Evolutionary conservation across 352 stramenopile species (phyloP).

Genomic region (Globisporangium takayamanum): DNA sequence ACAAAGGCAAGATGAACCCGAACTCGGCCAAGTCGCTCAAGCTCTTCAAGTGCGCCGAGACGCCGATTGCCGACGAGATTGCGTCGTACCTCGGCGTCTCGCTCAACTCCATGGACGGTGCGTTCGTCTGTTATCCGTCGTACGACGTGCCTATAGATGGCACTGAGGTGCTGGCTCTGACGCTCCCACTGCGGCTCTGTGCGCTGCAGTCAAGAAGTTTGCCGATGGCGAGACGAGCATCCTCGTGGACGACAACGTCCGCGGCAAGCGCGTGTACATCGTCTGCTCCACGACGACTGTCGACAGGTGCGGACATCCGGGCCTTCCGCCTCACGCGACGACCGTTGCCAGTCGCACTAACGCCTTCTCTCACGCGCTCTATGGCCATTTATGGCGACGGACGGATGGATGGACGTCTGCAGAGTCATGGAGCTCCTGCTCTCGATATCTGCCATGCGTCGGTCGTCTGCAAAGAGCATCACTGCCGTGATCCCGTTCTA

Average conservation of each 20-base stretch:
- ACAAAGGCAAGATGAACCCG: conserved; percentile 82
- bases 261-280: conserved; percentile 81
- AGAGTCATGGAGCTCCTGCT: conserved; percentile 83
- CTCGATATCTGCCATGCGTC: conserved; percentile 78
- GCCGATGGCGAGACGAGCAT: conserved; percentile 82
- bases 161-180: neutral
- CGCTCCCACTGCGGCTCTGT: too few relatives aligned
- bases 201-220: conserved; percentile 59
- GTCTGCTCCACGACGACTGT: conserved; percentile 83
- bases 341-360: too few relatives aligned
- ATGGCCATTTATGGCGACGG: too few relatives aligned
- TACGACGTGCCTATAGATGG: neutral
- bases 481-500: conserved; percentile 86
- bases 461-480: conserved; percentile 81
- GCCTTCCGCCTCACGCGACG: too few relatives aligned
- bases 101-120: conserved; percentile 71
- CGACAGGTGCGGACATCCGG: conserved; percentile 40
- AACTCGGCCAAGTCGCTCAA: conserved; percentile 78
- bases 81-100: conserved; percentile 70
- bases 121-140: neutral
- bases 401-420: neutral
- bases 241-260: conserved; percentile 67
- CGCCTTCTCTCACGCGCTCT: too few relatives aligned
- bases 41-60: conserved; percentile 87
- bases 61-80: conserved; percentile 83